Evolutionary conservation across 148 eudicot species (phyloP), one percentile per base, ranked within the genome.

Genomic region (Cornus suecica): DNA sequence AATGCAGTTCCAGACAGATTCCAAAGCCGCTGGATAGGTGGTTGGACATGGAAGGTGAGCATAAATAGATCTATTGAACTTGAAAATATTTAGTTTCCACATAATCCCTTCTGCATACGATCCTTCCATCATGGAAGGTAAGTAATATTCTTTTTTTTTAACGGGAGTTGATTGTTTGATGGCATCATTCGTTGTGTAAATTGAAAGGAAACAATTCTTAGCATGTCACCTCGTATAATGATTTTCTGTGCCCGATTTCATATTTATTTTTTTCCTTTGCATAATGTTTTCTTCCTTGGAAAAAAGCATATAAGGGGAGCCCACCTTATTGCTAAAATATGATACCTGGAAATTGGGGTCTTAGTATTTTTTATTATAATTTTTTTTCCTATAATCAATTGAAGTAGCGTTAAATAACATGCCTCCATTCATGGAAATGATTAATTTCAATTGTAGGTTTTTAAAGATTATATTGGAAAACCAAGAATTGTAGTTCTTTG

Each of bases 11-110:
- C 81, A 69, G 75, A 60, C 31, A 77, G 75, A 74, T 91, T 86
- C 70, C 83, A 82, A 68, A 91, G 95, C 75, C 92, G 91, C 62
- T 91, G 95, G 95, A 77, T 84, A 67, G 95, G 95, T 61, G 95
- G 92, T 74, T 91, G 95, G 95, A 74, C 78, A 26, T 76, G 76
- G 81, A 83, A 83, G 89, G 95, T 88, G 54, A 72, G 18, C 54
- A 48, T 48, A 4, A 8, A 48, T 16, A 48, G 2, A 48, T 48
- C 80, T 74, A 37, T 56, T 42, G 42, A 32, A 51, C 16, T 73
- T 0, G 24, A 37, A 26, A 11, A 56, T 7, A 63, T 10, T 65
- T 62, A 14, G 72, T 69, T 42, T 15, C 22, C 28, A 13, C 26
- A 3, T 66, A 26, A 29, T 24, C 27, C 70, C 68, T 34, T 62